phyloP scores from a whole-genome alignment of 352 stramenopile genomes.

The Pythium aphanidermatum region DNA sequence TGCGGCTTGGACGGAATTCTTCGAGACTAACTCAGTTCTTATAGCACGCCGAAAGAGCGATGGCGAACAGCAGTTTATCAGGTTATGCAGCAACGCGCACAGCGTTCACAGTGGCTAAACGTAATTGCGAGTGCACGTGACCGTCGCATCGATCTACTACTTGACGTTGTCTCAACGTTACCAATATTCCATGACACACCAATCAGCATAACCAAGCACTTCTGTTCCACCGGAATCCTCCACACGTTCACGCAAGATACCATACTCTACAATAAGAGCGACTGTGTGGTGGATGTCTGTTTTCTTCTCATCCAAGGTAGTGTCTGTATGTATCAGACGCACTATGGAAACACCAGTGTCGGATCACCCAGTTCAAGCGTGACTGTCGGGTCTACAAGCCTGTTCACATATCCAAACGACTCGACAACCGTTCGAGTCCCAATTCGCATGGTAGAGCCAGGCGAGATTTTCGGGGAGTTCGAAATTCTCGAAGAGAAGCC shows the following conservation, averaged over 20 bases:
- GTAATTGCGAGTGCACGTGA: conserved; percentile 26
- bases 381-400: too few species aligned
- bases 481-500: conserved; percentile 24
- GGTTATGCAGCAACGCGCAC: conserved; percentile 27
- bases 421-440: conserved; percentile 15
- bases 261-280: conserved; percentile 25
- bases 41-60: conserved; percentile 18
- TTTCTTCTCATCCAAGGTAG: conserved; percentile 35
- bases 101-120: conserved; percentile 27
- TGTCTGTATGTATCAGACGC: conserved; percentile 30
- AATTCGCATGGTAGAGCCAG: conserved; percentile 23
- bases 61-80: conserved; percentile 32
- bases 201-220: conserved; percentile 10
- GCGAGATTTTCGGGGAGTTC: conserved; percentile 44
- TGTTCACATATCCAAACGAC: conserved; percentile 8
- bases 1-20: too few species aligned
- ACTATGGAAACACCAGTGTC: conserved; percentile 5
- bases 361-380: too few species aligned
- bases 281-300: conserved; percentile 20
- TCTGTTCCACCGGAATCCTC: conserved; percentile 29
- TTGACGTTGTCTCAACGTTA: conserved; percentile 25
- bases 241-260: conserved; percentile 25
- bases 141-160: conserved; percentile 31
- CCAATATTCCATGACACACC: conserved; percentile 26
- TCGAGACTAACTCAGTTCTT: not conserved